Evolutionary conservation across 1,284 basidiomycete genomes (phyloP), one percentile per base, ranked within the genome.

Genomic region (Phaffia rhodozyma): DNA sequence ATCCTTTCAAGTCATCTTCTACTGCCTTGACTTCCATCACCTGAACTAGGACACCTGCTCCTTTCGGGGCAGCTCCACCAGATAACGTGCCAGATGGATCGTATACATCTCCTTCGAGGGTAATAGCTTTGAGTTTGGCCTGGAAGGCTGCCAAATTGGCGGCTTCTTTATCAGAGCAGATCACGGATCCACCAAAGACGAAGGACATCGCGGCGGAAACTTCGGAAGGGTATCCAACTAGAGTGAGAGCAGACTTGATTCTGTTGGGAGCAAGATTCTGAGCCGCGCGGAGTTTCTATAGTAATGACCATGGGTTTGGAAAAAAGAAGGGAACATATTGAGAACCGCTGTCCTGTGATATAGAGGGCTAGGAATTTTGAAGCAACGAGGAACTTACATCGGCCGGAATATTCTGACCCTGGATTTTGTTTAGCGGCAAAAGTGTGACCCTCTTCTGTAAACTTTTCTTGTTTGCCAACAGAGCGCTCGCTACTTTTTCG

Each of bases 41-140:
- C 69, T 86, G 85, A 67, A 96, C 78, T 21, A 98, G 79, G 3
- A 89, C 79, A 11, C 89, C 89, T 43, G 82, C 86, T 29, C 84
- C 80, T 57, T 78, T 85, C 0, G 91, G 88, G 1, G 90, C 86
- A 5, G 91, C 85, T 16, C 96, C 96, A 34, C 96, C 96, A 27
- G 87, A 91, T 11, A 98, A 82, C 0, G 89, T 94, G 3, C 96
- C 96, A 3, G 87, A 88, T 0, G 96, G 94, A 70, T 98, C 94
- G 75, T 98, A 98, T 7, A 97, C 85, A 71, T 98, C 96, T 21
- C 96, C 96, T 30, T 92, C 86, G 23, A 94, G 79, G 1, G 96
- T 98, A 60, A 98, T 92, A 16, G 89, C 92, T 65, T 86, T 86
- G 34, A 84, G 82, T 21, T 87, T 81, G 30, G 85, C 81, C 74